Conservation (phyloP, 1,139 yeast genomes). For the Candida sanyaensis region DNA sequence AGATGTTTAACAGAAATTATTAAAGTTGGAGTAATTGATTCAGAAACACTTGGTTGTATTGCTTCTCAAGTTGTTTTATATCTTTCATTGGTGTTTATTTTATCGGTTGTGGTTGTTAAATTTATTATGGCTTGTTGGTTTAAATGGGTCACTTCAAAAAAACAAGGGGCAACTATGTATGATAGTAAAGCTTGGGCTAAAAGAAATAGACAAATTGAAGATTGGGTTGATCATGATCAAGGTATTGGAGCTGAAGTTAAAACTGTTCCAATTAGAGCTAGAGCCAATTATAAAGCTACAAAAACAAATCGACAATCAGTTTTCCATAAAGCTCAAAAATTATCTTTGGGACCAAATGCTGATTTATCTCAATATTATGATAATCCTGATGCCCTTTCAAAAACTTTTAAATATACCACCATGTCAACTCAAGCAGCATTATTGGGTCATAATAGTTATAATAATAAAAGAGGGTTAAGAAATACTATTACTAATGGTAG, state of each 20-base stretch:
- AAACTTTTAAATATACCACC: slow-evolving; percentile 52
- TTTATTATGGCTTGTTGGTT: slow-evolving; percentile 87
- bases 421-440: slow-evolving; percentile 58
- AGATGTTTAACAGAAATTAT: slow-evolving; percentile 85
- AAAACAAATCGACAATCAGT: slow-evolving; percentile 49
- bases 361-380: slow-evolving; percentile 45
- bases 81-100: slow-evolving; percentile 78
- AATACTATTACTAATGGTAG: slow-evolving; percentile 6
- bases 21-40: slow-evolving; percentile 86
- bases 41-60: slow-evolving; percentile 93
- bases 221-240: slow-evolving; percentile 67
- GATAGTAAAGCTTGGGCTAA: slow-evolving; percentile 49
- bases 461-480: slow-evolving; percentile 14
- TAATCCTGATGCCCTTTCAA: slow-evolving; percentile 35
- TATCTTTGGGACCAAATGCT: slow-evolving; percentile 40
- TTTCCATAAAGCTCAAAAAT: slow-evolving; percentile 38
- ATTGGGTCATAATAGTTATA: slow-evolving; percentile 27
- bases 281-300: slow-evolving; percentile 49
- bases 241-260: slow-evolving; percentile 56
- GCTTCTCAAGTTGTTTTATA: slow-evolving; percentile 84
- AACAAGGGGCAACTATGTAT: slow-evolving; percentile 75
- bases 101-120: slow-evolving; percentile 74
- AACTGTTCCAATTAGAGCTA: slow-evolving; percentile 51
- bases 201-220: slow-evolving; percentile 66
- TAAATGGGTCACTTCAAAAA: slow-evolving; percentile 76